phyloP scores from a whole-genome alignment of 2,329 filamentous ascomycete genomes.

The Colletotrichum salicis region DNA sequence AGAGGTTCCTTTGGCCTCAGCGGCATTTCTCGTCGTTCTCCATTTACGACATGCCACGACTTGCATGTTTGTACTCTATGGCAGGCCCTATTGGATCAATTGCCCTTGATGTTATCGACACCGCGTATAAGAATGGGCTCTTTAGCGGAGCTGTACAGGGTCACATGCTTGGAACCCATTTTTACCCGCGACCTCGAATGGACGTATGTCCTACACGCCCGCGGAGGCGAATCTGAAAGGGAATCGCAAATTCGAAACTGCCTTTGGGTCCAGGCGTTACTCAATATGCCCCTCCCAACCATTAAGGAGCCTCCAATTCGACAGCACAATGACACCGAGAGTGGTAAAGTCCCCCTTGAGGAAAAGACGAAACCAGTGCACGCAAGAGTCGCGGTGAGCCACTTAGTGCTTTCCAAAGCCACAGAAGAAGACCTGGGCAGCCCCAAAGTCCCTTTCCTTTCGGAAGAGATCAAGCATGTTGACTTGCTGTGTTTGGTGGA shows the following conservation, averaged over 20 bases:
- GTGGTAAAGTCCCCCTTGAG: neutral
- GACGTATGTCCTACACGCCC: neutral
- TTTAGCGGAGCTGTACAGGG: neutral
- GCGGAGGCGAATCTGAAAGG: neutral
- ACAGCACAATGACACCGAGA: neutral
- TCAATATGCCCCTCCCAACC: conserved; percentile 15
- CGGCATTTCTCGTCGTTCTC: conserved; percentile 33
- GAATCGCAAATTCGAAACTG: conserved; percentile 34
- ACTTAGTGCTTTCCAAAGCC: neutral
- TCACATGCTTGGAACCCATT: neutral
- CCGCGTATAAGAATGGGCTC: neutral
- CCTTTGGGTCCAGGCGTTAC: conserved; percentile 35
- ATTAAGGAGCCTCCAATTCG: neutral
- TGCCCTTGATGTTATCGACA: conserved; percentile 22
- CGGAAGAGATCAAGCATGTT: neutral
- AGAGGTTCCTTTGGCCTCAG: conserved; percentile 38
- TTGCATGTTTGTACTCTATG: conserved; percentile 36
- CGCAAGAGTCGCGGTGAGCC: neutral
- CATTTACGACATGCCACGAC: conserved; percentile 7
- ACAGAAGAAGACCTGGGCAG: neutral
- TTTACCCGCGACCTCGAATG: neutral
- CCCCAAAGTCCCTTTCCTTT: neutral
- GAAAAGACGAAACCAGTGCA: neutral
- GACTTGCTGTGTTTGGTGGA: neutral
- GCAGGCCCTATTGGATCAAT: conserved; percentile 38